Evolutionary conservation across 345 rosid genomes (phyloP).

Genomic region (Acer negundo): DNA sequence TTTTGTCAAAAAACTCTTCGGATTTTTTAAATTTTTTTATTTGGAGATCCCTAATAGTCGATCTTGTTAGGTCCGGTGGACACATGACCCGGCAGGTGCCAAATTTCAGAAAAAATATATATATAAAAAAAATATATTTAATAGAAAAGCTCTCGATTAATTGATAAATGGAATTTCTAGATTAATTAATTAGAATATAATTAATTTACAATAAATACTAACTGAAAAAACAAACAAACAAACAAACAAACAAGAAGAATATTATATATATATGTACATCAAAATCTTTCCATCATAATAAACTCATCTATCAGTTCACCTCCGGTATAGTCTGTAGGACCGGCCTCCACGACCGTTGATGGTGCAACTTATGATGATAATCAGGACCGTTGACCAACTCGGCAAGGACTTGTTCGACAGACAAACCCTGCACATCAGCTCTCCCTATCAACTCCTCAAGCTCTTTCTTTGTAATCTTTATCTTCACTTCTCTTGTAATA

Average conservation of each 20-base stretch:
- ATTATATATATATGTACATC: neutral
- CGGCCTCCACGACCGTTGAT: slow-evolving; percentile 61
- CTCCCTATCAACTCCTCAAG: slow-evolving; percentile 47
- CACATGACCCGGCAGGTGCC: too few species aligned
- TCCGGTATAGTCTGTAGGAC: slow-evolving; percentile 79
- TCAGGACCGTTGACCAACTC: slow-evolving; percentile 16
- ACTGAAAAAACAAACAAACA: neutral
- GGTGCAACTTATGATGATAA: slow-evolving; percentile 15
- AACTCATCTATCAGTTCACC: slow-evolving; percentile 25
- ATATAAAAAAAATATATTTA: too few species aligned
- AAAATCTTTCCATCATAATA: slow-evolving; percentile 1
- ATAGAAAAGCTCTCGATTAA: too few species aligned
- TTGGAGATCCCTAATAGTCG: too few species aligned
- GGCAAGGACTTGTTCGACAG: slow-evolving; percentile 39
- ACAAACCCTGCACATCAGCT: slow-evolving; percentile 46
- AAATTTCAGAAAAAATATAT: too few species aligned
- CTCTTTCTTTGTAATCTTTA: slow-evolving; percentile 70
- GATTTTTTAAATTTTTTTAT: too few species aligned
- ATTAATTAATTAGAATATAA: too few species aligned
- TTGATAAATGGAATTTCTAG: neutral
- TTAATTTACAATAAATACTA: neutral
- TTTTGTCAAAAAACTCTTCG: neutral
- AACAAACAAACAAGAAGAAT: neutral
- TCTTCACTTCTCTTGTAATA: slow-evolving; percentile 49
- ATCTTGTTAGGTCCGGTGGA: too few species aligned